Evolutionary conservation across 345 rosid genomes (phyloP).

Genomic region (Melaleuca alternifolia): DNA sequence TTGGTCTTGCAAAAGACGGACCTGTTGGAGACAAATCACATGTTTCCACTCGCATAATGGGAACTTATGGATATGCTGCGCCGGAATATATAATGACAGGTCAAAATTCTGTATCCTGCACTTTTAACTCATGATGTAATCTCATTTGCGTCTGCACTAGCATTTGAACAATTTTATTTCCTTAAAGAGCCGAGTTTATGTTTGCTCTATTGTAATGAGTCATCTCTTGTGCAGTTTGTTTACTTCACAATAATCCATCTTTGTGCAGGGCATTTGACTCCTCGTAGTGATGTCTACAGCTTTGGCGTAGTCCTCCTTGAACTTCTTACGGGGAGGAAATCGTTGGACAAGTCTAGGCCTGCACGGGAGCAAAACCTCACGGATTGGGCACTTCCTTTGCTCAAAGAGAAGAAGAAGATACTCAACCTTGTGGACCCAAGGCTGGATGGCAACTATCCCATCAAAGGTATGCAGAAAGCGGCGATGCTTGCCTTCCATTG

Average conservation of each 20-base stretch:
- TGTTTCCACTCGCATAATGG: conserved; percentile 98
- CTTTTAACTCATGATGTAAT: background rate
- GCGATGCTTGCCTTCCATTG: conserved; percentile 98
- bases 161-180: background rate
- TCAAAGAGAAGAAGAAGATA: conserved; percentile 86
- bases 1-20: conserved; percentile 96
- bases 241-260: background rate
- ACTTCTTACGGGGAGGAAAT: conserved; percentile 77
- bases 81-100: conserved; percentile 99
- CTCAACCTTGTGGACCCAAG: conserved; percentile 67
- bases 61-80: conserved; percentile 98
- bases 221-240: background rate
- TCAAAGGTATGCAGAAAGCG: conserved; percentile 73
- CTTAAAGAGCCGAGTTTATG: background rate
- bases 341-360: conserved; percentile 77
- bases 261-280: conserved; percentile 68
- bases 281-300: conserved; percentile 87
- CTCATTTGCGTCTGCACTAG: background rate
- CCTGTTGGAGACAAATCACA: conserved; percentile 96
- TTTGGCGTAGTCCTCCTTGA: conserved; percentile 76
- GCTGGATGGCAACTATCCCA: conserved; percentile 61
- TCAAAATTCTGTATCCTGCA: conserved; percentile 1
- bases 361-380: conserved; percentile 78
- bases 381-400: conserved; percentile 85
- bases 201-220: background rate